phyloP scores from a whole-genome alignment of 768 basidiomycete genomes.

The Rhizopogon roseolus region DNA sequence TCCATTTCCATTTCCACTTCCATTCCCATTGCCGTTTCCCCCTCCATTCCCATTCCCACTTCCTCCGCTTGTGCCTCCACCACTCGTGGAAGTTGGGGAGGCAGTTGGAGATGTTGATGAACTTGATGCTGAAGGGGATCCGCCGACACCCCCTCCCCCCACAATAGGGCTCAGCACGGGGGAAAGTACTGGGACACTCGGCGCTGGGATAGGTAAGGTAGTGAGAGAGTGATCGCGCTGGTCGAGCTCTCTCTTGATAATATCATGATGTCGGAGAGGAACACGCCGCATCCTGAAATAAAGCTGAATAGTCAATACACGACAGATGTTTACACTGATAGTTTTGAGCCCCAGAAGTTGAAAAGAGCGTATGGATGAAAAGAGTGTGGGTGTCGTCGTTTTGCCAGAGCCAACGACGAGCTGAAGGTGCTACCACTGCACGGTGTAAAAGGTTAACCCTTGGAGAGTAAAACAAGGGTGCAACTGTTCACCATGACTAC shows the following conservation, averaged over 20 bases:
- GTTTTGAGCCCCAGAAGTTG: neutral
- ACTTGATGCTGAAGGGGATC: neutral
- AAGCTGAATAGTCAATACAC: slow-evolving; percentile 4
- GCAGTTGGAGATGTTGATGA: neutral
- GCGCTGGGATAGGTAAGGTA: slow-evolving; percentile 32
- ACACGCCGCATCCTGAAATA: slow-evolving; percentile 9
- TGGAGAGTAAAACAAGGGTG: neutral
- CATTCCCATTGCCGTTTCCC: neutral
- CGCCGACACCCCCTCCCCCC: slow-evolving; percentile 13
- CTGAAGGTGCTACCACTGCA: neutral
- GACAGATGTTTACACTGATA: neutral
- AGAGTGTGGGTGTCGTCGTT: slow-evolving; percentile 15
- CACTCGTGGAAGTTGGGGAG: neutral
- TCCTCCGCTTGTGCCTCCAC: slow-evolving; percentile 3
- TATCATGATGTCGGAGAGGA: slow-evolving; percentile 7
- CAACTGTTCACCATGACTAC: neutral
- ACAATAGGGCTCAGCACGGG: slow-evolving; percentile 32
- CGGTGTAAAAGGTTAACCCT: neutral
- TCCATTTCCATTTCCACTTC: neutral
- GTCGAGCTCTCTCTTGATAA: slow-evolving; percentile 18
- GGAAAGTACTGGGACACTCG: slow-evolving; percentile 37
- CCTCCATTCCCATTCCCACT: neutral
- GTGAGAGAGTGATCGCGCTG: slow-evolving; percentile 36
- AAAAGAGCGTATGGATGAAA: slow-evolving; percentile 18
- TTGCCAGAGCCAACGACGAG: slow-evolving; percentile 9